Evolutionary conservation across 1,284 basidiomycete genomes (phyloP), one percentile per base, ranked within the genome.

Genomic region (Cryptococcus amylolentus): DNA sequence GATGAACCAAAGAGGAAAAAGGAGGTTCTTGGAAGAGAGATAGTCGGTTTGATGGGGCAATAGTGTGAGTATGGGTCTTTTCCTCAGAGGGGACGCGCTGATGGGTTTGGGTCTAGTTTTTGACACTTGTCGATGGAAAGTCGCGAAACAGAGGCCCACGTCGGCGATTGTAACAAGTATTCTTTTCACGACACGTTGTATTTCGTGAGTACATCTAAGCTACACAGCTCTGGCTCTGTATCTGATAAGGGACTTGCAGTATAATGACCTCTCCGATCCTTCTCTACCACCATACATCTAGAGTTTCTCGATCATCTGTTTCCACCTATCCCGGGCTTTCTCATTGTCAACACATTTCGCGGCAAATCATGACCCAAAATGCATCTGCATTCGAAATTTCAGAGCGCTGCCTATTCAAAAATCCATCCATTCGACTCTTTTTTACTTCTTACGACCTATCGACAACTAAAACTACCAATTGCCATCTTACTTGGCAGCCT

Each of bases 1-100:
- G 68, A 75, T 77, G 73, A 77, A 77, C 63, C 61, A 72, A 57
- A 62, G 74, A 40, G 71, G 73, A n/a, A 67, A 65, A 46, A 56
- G 71, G 52, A 56, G 71, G 49, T 77, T 77, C 61, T 58, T 77
- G 54, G 71, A 72, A 60, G 75, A 77, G 60, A 53, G 62, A 44
- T 67, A 49, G 48, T 18, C 12, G 28, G 23, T 23, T 2, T 2
- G 23, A 23, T 23, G 9, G 26, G 39, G 35, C 26, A 23, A 28
- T 27, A 20, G 13, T 27, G 38, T 16, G 45, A 18, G 42, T 20
- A n/a, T 35, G 6, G 31, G 7, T 35, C 5, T 35, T 35, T 35
- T 35, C 2, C 2, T 7, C 7, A 35, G 31, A 35, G 31, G 31
- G 31, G 10, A 35, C 10, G 31, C 31, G 31, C 31, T 35, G 31